phyloP scores from a whole-genome alignment of 176 grass and related monocot species.

The Juncus effusus region DNA sequence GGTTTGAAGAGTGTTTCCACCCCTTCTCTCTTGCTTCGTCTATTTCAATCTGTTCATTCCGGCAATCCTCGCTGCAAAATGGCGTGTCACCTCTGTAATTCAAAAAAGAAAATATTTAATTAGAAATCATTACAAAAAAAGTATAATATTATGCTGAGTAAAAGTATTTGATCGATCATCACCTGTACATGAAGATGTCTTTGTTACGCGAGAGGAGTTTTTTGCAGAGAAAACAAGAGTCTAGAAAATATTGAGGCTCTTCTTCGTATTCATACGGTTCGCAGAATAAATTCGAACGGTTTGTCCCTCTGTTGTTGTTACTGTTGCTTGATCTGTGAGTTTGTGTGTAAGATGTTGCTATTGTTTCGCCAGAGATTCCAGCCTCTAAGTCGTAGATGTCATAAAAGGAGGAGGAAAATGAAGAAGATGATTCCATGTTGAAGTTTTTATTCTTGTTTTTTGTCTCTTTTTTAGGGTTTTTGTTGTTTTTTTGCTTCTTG shows the following conservation, averaged over 20 bases:
- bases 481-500: background rate
- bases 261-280: slow-evolving; percentile 37
- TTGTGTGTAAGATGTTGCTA: background rate
- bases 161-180: background rate
- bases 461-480: background rate
- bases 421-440: background rate
- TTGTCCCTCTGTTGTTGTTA: background rate
- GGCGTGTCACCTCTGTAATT: slow-evolving; percentile 73
- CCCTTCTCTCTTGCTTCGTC: slow-evolving; percentile 59
- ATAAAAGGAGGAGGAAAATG: slow-evolving; percentile 16
- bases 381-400: slow-evolving; percentile 43
- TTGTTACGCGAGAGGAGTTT: slow-evolving; percentile 52
- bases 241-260: slow-evolving; percentile 67
- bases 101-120: background rate
- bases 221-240: slow-evolving; percentile 81
- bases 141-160: background rate
- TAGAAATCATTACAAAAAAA: slow-evolving; percentile 17
- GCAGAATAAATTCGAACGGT: slow-evolving; percentile 47
- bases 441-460: background rate
- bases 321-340: background rate
- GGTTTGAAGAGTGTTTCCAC: slow-evolving; percentile 18
- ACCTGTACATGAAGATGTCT: slow-evolving; percentile 99
- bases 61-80: slow-evolving; percentile 96
- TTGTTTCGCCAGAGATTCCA: slow-evolving; percentile 35
- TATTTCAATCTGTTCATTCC: slow-evolving; percentile 83